Evolutionary conservation across 495 filamentous ascomycete species (phyloP).

Genomic region (Pseudomonodictys pantanalensis): DNA sequence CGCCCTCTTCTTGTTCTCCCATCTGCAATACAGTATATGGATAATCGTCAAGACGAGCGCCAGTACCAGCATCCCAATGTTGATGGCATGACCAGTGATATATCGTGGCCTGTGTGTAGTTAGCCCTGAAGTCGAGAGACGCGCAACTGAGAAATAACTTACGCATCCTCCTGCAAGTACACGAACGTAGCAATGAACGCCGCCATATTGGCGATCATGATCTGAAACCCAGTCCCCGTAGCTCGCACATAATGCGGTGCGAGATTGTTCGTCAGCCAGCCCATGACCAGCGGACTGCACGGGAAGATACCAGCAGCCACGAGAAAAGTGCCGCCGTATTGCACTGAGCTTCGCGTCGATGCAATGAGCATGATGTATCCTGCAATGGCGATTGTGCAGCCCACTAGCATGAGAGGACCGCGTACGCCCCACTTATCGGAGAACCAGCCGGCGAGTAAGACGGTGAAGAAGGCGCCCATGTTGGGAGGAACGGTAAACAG

Average conservation of each 20-base stretch:
- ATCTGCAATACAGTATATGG: conserved; percentile 45
- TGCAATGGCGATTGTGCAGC: conserved; percentile 65
- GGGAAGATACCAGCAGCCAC: conserved; percentile 90
- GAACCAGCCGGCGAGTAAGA: conserved; percentile 68
- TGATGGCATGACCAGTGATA: conserved; percentile 48
- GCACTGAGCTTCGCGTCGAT: conserved; percentile 55
- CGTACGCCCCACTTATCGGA: conserved; percentile 74
- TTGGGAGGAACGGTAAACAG: conserved; percentile 87
- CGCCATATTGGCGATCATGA: conserved; percentile 49
- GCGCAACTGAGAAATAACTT: conserved; percentile 21
- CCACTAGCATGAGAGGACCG: conserved; percentile 76
- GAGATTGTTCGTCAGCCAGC: conserved; percentile 86
- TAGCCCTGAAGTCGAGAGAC: not conserved
- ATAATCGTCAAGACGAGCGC: conserved; percentile 40
- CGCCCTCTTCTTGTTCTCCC: conserved; percentile 49
- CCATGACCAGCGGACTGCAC: conserved; percentile 80
- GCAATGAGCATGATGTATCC: conserved; percentile 79
- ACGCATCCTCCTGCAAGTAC: conserved; percentile 48
- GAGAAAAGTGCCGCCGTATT: conserved; percentile 82
- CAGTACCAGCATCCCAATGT: conserved; percentile 45
- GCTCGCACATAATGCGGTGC: conserved; percentile 55
- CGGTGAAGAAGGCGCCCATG: conserved; percentile 71
- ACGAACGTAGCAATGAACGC: conserved; percentile 55
- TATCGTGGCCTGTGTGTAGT: conserved; percentile 42
- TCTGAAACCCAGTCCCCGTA: conserved; percentile 47